Evolutionary conservation across 2,329 filamentous ascomycete species (phyloP).

Genomic region (Fusarium setosum): DNA sequence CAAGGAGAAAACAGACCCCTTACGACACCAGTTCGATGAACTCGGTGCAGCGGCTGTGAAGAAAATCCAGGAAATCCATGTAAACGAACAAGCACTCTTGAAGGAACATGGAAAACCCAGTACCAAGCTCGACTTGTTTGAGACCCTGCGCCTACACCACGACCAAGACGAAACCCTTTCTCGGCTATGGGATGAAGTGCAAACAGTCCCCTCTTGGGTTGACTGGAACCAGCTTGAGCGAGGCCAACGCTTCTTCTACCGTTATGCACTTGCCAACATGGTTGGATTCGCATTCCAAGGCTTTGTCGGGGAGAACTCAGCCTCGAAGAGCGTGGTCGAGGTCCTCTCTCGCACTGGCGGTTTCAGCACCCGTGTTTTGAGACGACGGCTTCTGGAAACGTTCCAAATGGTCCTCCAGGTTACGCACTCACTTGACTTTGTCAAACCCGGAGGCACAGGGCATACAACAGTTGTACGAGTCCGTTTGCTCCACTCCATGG

Average conservation of each 20-base stretch:
- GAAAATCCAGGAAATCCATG: no score
- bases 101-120: no score
- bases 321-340: conserved; percentile 71
- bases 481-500: conserved; percentile 72
- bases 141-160: no score
- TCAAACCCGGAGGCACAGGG: conserved; percentile 72
- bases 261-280: conserved; percentile 71
- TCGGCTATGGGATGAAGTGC: conserved; percentile 58
- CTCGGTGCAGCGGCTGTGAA: no score
- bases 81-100: no score
- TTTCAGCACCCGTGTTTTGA: conserved; percentile 70
- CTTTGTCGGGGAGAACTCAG: conserved; percentile 51
- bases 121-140: no score
- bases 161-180: no score
- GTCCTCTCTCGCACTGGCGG: conserved; percentile 74
- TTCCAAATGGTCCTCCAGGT: conserved; percentile 63
- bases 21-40: no score
- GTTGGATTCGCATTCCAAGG: conserved; percentile 59
- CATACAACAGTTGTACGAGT: conserved; percentile 72
- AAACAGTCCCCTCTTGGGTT: conserved; percentile 72
- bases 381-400: conserved; percentile 65
- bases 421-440: conserved; percentile 65
- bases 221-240: conserved; percentile 74
- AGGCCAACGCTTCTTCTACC: conserved; percentile 73
- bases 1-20: no score